Percentiles rank a stretch among this genome's conserved stretches.
phyloP scores from a whole-genome alignment of 192 early-diverging fungal species.

The Lunasporangiospora selenospora region DNA sequence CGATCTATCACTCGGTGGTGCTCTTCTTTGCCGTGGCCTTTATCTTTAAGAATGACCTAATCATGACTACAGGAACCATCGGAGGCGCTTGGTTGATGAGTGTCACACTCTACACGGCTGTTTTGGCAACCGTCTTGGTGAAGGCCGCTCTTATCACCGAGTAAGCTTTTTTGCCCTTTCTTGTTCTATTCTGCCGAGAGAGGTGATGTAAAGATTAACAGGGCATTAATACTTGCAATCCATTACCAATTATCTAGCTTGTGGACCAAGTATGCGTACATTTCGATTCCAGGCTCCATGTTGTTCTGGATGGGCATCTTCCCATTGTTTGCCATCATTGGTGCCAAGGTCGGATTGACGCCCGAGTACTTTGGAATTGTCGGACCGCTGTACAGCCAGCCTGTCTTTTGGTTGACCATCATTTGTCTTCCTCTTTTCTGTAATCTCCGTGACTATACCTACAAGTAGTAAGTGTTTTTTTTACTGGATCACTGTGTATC shows the following conservation, averaged over 20 bases:
- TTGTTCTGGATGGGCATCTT: conserved; percentile 88
- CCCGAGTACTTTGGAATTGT: conserved; percentile 80
- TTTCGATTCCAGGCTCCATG: conserved; percentile 92
- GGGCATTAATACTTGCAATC: conserved; percentile 1
- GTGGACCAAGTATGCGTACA: conserved; percentile 95
- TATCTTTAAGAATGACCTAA: conserved; percentile 72
- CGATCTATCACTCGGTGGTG: conserved; percentile 90
- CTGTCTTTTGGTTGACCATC: conserved; percentile 88
- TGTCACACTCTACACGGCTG: conserved; percentile 87
- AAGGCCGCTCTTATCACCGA: conserved; percentile 93
- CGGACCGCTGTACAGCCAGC: conserved; percentile 66
- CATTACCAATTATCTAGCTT: conserved; percentile 54
- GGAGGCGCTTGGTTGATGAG: conserved; percentile 94
- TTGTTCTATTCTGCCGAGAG: background rate
- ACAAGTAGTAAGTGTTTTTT: conserved; percentile 90
- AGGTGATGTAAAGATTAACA: too few relatives aligned
- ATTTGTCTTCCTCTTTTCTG: conserved; percentile 85
- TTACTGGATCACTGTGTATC: too few relatives aligned
- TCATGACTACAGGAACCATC: conserved; percentile 71
- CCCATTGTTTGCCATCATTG: conserved; percentile 82
- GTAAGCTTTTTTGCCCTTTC: conserved; percentile 43
- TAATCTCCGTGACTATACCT: conserved; percentile 88
- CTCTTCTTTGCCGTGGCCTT: conserved; percentile 36
- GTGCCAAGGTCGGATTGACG: conserved; percentile 69
- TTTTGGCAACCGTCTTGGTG: conserved; percentile 86